Evolutionary conservation across 257 asterid species (phyloP).

Genomic region (Primulina eburnea): DNA sequence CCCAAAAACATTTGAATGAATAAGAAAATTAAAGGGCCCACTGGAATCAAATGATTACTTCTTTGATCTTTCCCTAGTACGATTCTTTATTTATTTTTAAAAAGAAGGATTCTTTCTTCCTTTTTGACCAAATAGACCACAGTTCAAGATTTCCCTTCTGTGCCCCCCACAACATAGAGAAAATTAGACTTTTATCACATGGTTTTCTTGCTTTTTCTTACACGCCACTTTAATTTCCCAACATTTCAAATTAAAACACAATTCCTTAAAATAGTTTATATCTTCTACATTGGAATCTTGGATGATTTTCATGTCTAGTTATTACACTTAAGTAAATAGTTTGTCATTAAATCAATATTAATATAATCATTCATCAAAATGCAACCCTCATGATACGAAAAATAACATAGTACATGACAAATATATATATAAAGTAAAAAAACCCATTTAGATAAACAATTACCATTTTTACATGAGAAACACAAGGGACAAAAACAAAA

Average conservation of each 20-base stretch:
- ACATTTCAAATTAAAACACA: constrained; percentile 29
- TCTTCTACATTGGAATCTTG: background rate
- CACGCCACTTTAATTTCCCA: constrained; percentile 39
- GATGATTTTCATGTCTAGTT: background rate
- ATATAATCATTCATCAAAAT: constrained; percentile 25
- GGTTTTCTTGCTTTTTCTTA: constrained; percentile 43
- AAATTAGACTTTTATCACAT: constrained; percentile 44
- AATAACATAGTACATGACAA: background rate
- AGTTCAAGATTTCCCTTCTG: constrained; percentile 52
- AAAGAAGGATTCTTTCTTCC: constrained; percentile 30
- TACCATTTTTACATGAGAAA: constrained; percentile 31
- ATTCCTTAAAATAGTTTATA: constrained; percentile 23
- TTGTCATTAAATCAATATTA: too few relatives aligned
- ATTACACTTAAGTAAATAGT: background rate
- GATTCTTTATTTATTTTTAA: constrained; percentile 9
- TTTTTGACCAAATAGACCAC: constrained; percentile 46
- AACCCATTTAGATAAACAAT: constrained; percentile 38
- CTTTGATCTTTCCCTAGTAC: constrained; percentile 6
- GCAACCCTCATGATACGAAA: background rate
- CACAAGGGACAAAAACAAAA: constrained; percentile 16
- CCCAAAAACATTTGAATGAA: background rate
- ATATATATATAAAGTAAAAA: constrained; percentile 7
- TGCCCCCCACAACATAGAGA: constrained; percentile 30
- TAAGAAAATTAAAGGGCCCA: constrained; percentile 17
- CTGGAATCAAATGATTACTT: constrained; percentile 17